Evolutionary conservation across 768 basidiomycete genomes (phyloP).

Genomic region (Solioccasus polychromus): DNA sequence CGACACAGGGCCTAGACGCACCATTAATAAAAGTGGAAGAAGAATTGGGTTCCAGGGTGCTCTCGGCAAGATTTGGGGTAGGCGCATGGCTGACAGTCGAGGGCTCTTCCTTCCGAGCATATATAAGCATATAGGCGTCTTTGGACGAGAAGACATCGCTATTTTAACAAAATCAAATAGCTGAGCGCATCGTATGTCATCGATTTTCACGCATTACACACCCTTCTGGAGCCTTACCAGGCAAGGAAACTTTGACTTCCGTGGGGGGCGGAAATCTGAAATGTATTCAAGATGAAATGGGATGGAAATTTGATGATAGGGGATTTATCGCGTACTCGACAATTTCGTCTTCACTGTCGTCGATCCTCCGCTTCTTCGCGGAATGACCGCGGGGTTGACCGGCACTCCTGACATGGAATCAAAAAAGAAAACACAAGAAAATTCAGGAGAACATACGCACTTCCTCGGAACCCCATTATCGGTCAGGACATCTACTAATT

Average conservation of each 20-base stretch:
- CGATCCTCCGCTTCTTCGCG: constrained; percentile 49
- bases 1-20: constrained; percentile 13
- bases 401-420: constrained; percentile 15
- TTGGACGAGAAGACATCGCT: constrained; percentile 62
- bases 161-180: constrained; percentile 20
- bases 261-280: constrained; percentile 19
- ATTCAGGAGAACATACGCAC: constrained; percentile 17
- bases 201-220: constrained; percentile 75
- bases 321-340: constrained; percentile 26
- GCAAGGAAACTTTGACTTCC: constrained; percentile 24
- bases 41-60: constrained; percentile 16
- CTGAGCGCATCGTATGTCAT: constrained; percentile 34
- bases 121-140: constrained; percentile 96
- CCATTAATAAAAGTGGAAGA: constrained; percentile 19
- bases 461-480: constrained; percentile 25
- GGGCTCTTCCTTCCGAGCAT: constrained; percentile 48
- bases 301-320: constrained; percentile 13
- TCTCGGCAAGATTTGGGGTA: constrained; percentile 14
- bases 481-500: constrained; percentile 28
- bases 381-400: constrained; percentile 38
- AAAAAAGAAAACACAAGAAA: neutral
- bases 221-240: constrained; percentile 49
- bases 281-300: constrained; percentile 16
- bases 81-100: constrained; percentile 12
- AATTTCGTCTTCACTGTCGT: constrained; percentile 58